These are phyloP conservation scores for Coemansia sp. DNA, from an alignment of 192 early-diverging fungal genomes.

Conservation along the genomic window DNA sequence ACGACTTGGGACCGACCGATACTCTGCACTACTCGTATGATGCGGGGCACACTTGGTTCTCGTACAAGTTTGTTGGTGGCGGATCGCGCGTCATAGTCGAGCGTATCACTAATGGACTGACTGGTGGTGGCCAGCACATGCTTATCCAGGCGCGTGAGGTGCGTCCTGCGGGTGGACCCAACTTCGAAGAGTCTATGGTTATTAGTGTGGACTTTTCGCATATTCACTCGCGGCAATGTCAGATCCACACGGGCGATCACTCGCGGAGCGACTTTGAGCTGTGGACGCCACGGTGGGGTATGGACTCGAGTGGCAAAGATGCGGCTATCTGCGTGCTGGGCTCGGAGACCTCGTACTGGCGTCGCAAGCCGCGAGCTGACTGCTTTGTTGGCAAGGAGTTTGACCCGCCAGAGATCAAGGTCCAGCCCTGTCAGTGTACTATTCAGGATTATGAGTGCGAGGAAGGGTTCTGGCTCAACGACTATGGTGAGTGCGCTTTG, in stretches of 20 bases:
- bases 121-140: slow-evolving; percentile 72
- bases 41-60: slow-evolving; percentile 77
- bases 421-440: slow-evolving; percentile 73
- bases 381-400: slow-evolving; percentile 77
- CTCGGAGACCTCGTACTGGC: slow-evolving; percentile 67
- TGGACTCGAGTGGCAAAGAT: slow-evolving; percentile 53
- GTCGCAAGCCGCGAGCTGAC: slow-evolving; percentile 69
- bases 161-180: slow-evolving; percentile 8
- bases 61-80: slow-evolving; percentile 60
- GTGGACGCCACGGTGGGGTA: slow-evolving; percentile 67
- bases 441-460: slow-evolving; percentile 89
- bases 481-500: slow-evolving; percentile 66
- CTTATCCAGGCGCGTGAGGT: slow-evolving; percentile 67
- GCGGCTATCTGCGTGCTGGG: slow-evolving; percentile 69
- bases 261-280: slow-evolving; percentile 85
- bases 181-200: slow-evolving; percentile 31
- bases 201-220: slow-evolving; percentile 68
- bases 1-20: slow-evolving; percentile 73
- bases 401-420: slow-evolving; percentile 54
- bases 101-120: slow-evolving; percentile 67
- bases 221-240: slow-evolving; percentile 53
- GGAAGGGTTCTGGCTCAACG: slow-evolving; percentile 78
- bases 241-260: slow-evolving; percentile 54
- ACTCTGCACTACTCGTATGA: slow-evolving; percentile 75
- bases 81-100: slow-evolving; percentile 63